Percentiles rank a stretch among this genome's conserved stretches.
phyloP scores from a whole-genome alignment of 2,329 filamentous ascomycete species.

The Paramyrothecium roridum region DNA sequence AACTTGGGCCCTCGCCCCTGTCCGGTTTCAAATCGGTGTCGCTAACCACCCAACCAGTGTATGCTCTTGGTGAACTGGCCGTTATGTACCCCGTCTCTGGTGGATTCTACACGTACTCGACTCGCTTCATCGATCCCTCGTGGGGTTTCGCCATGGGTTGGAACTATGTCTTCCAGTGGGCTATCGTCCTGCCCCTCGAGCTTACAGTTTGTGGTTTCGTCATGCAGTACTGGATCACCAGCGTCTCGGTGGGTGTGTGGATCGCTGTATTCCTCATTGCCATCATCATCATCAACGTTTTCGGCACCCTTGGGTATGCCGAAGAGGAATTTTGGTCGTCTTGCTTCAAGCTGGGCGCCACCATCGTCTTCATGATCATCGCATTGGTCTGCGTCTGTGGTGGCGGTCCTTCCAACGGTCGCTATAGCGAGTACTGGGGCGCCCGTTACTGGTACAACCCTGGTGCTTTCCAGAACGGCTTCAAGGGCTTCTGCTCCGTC shows the following conservation, averaged over 20 bases:
- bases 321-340: conserved; percentile 53
- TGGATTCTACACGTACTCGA: conserved; percentile 57
- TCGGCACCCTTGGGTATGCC: conserved; percentile 45
- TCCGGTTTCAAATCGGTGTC: background rate
- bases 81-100: conserved; percentile 57
- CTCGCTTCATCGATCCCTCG: conserved; percentile 57
- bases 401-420: conserved; percentile 44
- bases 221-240: conserved; percentile 45
- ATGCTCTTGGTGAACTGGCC: conserved; percentile 56
- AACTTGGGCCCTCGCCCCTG: background rate
- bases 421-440: conserved; percentile 36
- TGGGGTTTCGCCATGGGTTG: conserved; percentile 53
- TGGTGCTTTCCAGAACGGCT: conserved; percentile 60
- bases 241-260: conserved; percentile 43
- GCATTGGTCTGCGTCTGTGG: conserved; percentile 52
- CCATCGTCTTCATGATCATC: conserved; percentile 56
- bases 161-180: conserved; percentile 48
- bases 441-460: conserved; percentile 37
- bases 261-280: conserved; percentile 47
- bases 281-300: conserved; percentile 46
- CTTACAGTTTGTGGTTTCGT: conserved; percentile 48
- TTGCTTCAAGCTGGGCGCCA: conserved; percentile 50
- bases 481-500: conserved; percentile 64
- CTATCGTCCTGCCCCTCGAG: conserved; percentile 43
- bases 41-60: conserved; percentile 27